These are phyloP conservation scores for Xylaria scruposa DNA, from an alignment of 495 filamentous ascomycete species.

Conservation along the genomic window DNA sequence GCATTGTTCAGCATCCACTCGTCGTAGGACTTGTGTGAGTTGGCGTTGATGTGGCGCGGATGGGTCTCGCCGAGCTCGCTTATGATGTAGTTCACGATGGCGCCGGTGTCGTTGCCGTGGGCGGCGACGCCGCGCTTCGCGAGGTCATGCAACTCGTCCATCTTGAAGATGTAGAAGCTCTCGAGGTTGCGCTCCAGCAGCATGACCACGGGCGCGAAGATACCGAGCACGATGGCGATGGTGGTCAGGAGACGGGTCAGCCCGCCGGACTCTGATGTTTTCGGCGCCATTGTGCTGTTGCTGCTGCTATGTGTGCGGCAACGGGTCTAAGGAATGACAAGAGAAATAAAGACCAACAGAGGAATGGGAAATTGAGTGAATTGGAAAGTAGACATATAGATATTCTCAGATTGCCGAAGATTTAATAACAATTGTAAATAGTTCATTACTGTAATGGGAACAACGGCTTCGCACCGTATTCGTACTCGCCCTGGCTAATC, in stretches of 20 bases:
- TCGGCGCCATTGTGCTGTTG: conserved; percentile 14
- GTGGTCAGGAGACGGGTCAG: conserved; percentile 55
- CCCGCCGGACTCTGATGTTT: conserved; percentile 31
- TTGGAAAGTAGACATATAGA: background rate
- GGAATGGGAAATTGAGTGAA: background rate
- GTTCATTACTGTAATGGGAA: background rate
- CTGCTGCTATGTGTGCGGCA: background rate
- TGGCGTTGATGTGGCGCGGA: conserved; percentile 60
- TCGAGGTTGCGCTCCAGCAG: conserved; percentile 72
- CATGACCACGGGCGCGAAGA: conserved; percentile 65
- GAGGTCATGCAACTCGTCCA: conserved; percentile 70
- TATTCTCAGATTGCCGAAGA: background rate
- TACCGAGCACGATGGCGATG: conserved; percentile 65
- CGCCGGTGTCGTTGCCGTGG: conserved; percentile 74
- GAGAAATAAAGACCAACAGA: background rate
- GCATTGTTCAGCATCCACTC: conserved; percentile 82
- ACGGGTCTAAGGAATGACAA: background rate
- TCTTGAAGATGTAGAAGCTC: conserved; percentile 78
- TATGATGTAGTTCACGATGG: conserved; percentile 71
- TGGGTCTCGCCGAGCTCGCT: conserved; percentile 56
- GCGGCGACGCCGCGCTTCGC: conserved; percentile 67
- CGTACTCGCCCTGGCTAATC: conserved; percentile 10
- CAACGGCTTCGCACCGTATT: conserved; percentile 15
- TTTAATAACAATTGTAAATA: background rate
- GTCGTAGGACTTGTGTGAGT: conserved; percentile 47